phyloP scores from a whole-genome alignment of 73 alveolate species.

The Durusdinium trenchii region DNA sequence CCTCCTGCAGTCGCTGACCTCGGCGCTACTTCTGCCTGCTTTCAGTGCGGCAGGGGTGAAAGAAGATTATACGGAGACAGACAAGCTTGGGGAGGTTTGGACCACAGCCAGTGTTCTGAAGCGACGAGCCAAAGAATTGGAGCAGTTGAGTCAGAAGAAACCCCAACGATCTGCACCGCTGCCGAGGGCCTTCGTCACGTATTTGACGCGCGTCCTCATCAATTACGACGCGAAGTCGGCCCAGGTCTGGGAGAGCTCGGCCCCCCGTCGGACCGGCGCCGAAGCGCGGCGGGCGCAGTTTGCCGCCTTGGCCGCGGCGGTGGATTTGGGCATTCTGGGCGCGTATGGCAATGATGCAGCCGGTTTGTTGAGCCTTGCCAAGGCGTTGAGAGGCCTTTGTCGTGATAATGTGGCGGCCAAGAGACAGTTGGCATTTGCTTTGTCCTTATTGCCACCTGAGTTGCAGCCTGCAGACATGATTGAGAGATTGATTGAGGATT shows the following conservation, averaged over 20 bases:
- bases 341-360: conserved; percentile 74
- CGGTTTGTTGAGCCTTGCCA: conserved; percentile 55
- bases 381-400: conserved; percentile 71
- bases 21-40: no score
- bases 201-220: conserved; percentile 60
- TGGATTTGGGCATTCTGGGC: conserved; percentile 71
- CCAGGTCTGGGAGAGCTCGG: not conserved
- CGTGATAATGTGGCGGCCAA: conserved; percentile 56
- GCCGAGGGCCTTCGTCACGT: conserved; percentile 77
- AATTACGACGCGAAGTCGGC: conserved; percentile 33
- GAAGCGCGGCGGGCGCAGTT: conserved; percentile 90
- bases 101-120: conserved; percentile 83
- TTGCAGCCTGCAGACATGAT: conserved; percentile 55
- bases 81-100: conserved; percentile 89
- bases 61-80: conserved; percentile 74
- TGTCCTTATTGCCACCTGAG: conserved; percentile 36
- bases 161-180: conserved; percentile 62
- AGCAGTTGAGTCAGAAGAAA: conserved; percentile 55
- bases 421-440: conserved; percentile 72
- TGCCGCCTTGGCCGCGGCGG: conserved; percentile 78
- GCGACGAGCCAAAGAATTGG: conserved; percentile 83
- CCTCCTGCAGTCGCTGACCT: no score
- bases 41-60: no score
- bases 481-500: conserved; percentile 28
- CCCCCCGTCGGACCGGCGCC: not conserved